Evolutionary conservation across 192 early-diverging fungal genomes (phyloP).

Genomic region (Umbelopsis sp.): DNA sequence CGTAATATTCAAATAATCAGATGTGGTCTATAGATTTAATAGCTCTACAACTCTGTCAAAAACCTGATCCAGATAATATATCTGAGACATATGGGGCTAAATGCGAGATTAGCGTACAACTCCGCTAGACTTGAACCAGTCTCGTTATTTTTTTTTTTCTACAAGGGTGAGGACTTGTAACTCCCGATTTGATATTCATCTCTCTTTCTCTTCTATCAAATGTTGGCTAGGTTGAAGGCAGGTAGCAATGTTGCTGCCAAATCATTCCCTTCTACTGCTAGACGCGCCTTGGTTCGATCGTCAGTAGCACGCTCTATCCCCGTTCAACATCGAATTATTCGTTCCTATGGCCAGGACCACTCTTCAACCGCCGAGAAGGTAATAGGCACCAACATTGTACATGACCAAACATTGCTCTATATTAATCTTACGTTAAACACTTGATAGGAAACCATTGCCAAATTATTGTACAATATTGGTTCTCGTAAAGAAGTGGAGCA

Average conservation of each 20-base stretch:
- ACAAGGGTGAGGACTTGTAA: slow-evolving; percentile 9
- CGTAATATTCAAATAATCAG: too few species aligned
- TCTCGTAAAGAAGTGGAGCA: slow-evolving; percentile 99
- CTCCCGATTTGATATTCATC: background rate
- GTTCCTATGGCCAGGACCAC: slow-evolving; percentile 12
- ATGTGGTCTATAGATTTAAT: too few species aligned
- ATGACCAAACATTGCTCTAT: too few species aligned
- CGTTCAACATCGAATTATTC: background rate
- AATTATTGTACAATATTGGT: slow-evolving; percentile 96
- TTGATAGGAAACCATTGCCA: slow-evolving; percentile 79
- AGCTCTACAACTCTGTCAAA: too few species aligned
- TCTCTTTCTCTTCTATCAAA: background rate
- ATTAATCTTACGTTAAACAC: background rate
- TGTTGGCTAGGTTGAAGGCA: slow-evolving; percentile 3
- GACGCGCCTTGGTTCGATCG: background rate
- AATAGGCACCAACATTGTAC: too few species aligned
- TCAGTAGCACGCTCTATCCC: background rate
- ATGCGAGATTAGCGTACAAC: too few species aligned
- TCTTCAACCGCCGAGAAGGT: slow-evolving; percentile 16
- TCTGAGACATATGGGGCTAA: too few species aligned
- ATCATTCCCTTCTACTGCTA: background rate
- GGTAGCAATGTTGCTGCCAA: slow-evolving; percentile 10
- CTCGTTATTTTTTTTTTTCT: background rate
- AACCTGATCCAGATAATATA: too few species aligned
- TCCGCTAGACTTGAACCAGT: too few species aligned